Percentiles rank a stretch among this genome's conserved stretches.
Conservation (phyloP, 163 green algal species). For the Volvox carteri region DNA sequence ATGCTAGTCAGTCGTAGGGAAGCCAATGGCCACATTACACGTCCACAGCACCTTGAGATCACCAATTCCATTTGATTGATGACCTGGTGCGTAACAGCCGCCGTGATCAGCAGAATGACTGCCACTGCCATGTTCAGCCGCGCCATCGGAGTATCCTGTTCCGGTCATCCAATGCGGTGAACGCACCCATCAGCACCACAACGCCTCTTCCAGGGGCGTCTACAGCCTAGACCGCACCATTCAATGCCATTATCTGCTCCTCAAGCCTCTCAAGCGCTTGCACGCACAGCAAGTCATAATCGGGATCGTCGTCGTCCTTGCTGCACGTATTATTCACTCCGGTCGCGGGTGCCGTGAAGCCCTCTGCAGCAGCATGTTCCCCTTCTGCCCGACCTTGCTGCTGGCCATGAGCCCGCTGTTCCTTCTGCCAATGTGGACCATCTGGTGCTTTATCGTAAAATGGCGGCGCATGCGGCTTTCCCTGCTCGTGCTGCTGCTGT, state of each 20-base stretch:
- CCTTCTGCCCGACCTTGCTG: too few relatives aligned
- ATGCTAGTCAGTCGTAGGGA: too few relatives aligned
- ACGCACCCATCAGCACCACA: too few relatives aligned
- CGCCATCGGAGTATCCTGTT: too few relatives aligned
- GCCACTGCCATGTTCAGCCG: too few relatives aligned
- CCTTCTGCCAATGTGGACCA: background rate
- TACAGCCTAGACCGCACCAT: background rate
- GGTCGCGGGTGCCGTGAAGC: background rate
- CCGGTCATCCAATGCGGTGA: too few relatives aligned
- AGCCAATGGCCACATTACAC: too few relatives aligned
- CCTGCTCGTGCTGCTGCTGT: background rate
- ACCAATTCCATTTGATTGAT: too few relatives aligned
- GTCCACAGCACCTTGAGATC: too few relatives aligned
- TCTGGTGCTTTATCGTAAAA: background rate
- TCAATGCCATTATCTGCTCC: background rate
- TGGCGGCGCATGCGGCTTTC: background rate
- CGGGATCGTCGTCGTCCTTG: background rate
- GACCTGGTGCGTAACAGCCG: too few relatives aligned
- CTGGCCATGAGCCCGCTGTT: background rate
- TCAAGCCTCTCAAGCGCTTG: constrained; percentile 29
- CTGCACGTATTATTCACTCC: background rate
- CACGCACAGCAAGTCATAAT: constrained; percentile 33
- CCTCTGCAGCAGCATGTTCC: background rate
- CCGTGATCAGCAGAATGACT: too few relatives aligned
- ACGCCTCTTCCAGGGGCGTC: too few relatives aligned